Evolutionary conservation across 441 rosid species (phyloP).

Genomic region (Populus hybrid): DNA sequence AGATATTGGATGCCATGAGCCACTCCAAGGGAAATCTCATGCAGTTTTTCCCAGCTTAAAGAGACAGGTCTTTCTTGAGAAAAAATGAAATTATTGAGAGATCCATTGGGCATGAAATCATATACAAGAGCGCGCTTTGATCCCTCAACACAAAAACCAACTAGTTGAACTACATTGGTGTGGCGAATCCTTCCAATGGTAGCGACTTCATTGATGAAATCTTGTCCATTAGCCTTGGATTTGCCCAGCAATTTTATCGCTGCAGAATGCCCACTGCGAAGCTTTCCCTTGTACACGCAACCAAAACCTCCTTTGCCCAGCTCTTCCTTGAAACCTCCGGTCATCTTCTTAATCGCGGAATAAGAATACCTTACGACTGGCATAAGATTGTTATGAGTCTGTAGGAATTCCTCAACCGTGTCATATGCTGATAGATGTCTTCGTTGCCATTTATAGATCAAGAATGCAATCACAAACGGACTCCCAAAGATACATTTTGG

Average conservation of each 20-base stretch:
- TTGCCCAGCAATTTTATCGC: background rate
- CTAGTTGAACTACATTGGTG: background rate
- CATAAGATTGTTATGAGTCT: background rate
- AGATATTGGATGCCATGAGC: background rate
- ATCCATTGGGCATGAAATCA: constrained; percentile 8
- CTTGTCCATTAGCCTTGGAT: background rate
- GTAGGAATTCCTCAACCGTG: constrained; percentile 7
- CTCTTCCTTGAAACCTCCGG: background rate
- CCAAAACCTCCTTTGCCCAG: constrained; percentile 8
- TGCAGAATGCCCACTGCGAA: background rate
- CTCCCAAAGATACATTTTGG: background rate
- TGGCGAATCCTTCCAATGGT: background rate
- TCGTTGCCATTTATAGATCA: constrained; percentile 12
- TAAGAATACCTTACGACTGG: background rate
- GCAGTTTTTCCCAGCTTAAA: background rate
- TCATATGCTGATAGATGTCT: constrained; percentile 11
- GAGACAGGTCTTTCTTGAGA: background rate
- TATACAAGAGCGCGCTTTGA: constrained; percentile 4
- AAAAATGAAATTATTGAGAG: background rate
- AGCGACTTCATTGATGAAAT: constrained; percentile 5
- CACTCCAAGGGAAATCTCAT: background rate
- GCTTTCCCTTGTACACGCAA: constrained; percentile 1
- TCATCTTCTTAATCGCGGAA: background rate
- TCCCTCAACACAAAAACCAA: background rate
- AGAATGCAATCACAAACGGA: background rate